These are phyloP conservation scores for Caloboletus inedulis DNA, from an alignment of 1,284 basidiomycete genomes.

Conservation along the genomic window DNA sequence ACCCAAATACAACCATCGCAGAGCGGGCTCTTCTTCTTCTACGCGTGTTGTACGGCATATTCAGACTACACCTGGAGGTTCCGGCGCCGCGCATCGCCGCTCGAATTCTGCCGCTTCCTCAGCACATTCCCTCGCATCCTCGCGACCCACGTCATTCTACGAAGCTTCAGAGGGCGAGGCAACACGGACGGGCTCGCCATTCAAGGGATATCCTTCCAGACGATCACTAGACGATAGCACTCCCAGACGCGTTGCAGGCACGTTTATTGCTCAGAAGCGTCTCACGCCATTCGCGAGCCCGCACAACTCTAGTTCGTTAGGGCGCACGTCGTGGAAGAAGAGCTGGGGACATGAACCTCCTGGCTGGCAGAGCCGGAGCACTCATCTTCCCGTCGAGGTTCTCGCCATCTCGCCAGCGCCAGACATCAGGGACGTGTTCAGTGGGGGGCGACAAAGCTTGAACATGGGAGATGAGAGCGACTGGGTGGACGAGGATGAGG, in stretches of 20 bases:
- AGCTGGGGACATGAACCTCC: conserved; percentile 82
- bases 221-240: conserved; percentile 47
- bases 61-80: conserved; percentile 37
- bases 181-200: conserved; percentile 51
- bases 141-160: conserved; percentile 70
- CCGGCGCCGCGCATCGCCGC: conserved; percentile 51
- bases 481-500: conserved; percentile 83
- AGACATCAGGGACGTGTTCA: conserved; percentile 76
- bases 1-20: conserved; percentile 61
- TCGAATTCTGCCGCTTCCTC: conserved; percentile 75
- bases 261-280: conserved; percentile 74
- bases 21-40: conserved; percentile 71
- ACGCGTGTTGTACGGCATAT: conserved; percentile 72
- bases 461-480: conserved; percentile 72
- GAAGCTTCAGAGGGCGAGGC: conserved; percentile 68
- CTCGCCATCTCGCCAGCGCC: conserved; percentile 57
- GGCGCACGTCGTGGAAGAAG: conserved; percentile 82
- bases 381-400: conserved; percentile 69
- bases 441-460: conserved; percentile 52
- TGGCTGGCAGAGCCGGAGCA: conserved; percentile 72
- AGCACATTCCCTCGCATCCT: conserved; percentile 65
- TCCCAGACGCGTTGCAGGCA: conserved; percentile 45
- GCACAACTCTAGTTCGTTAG: conserved; percentile 39
- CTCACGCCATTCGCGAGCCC: conserved; percentile 64
- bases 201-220: conserved; percentile 40